These are phyloP conservation scores for Senna siamea DNA, from an alignment of 306 rosid species.

Conservation along the genomic window DNA sequence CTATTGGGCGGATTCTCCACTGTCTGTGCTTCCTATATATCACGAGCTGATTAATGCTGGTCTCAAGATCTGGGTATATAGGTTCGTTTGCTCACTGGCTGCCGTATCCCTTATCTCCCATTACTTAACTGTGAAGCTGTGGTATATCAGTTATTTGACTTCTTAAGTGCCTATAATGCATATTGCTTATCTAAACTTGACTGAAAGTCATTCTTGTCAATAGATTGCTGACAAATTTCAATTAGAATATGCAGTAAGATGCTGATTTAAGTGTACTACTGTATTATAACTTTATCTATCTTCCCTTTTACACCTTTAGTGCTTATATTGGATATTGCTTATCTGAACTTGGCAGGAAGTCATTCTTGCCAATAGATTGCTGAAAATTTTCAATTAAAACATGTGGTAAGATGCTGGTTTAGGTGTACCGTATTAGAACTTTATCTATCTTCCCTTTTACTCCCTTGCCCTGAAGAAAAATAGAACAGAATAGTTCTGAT, in stretches of 20 bases:
- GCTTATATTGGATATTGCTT: not conserved
- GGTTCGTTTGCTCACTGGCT: conserved; percentile 47
- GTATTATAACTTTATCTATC: not conserved
- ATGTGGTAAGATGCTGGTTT: not conserved
- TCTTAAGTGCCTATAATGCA: not conserved
- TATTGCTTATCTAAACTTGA: not conserved
- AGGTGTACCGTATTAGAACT: conserved; percentile 1
- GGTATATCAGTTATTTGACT: conserved; percentile 6
- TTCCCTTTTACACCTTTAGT: not conserved
- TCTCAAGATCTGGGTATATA: conserved; percentile 84
- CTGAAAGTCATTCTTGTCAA: conserved; percentile 8
- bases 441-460: not conserved
- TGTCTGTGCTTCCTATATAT: conserved; percentile 91
- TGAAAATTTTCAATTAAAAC: not conserved
- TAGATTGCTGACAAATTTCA: not conserved
- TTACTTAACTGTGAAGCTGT: conserved; percentile 11
- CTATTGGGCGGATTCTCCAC: conserved; percentile 91
- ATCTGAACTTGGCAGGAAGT: not conserved
- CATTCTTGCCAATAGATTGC: conserved; percentile 7
- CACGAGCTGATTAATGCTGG: conserved; percentile 77
- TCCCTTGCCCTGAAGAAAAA: no score
- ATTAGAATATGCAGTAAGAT: not conserved
- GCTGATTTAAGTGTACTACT: not conserved
- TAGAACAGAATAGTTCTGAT: no score
- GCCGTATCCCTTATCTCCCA: conserved; percentile 10